Evolutionary conservation across 441 rosid species (phyloP).

Genomic region (Gossypium davidsonii): DNA sequence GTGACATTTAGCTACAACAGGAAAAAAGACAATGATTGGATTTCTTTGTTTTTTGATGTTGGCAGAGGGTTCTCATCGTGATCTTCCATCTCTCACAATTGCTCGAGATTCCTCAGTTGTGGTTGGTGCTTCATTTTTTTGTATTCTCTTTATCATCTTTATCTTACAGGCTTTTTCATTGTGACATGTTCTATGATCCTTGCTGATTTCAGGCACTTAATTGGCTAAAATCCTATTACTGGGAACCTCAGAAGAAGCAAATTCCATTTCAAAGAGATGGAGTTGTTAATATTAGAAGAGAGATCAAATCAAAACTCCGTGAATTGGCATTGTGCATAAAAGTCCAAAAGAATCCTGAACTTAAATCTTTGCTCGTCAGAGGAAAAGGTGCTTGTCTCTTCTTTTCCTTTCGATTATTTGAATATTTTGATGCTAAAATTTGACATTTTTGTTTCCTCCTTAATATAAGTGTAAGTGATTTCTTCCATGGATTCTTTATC

Average conservation of each 20-base stretch:
- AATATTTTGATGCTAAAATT: background rate
- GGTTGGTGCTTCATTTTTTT: conserved; percentile 32
- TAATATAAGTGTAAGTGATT: background rate
- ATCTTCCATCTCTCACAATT: conserved; percentile 66
- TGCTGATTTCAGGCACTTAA: conserved; percentile 62
- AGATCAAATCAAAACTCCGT: conserved; percentile 52
- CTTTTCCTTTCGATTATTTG: background rate
- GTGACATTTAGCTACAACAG: background rate
- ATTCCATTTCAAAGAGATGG: conserved; percentile 53
- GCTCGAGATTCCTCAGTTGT: conserved; percentile 69
- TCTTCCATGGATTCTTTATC: background rate
- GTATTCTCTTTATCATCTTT: background rate
- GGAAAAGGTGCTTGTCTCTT: conserved; percentile 38
- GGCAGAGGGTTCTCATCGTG: conserved; percentile 88
- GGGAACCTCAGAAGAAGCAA: conserved; percentile 69
- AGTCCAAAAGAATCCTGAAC: conserved; percentile 31
- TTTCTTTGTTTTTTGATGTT: conserved; percentile 17
- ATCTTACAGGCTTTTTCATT: background rate
- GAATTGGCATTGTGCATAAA: conserved; percentile 52
- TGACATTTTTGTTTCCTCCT: background rate
- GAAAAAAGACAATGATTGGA: background rate
- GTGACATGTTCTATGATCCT: conserved; percentile 7
- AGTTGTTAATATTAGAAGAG: conserved; percentile 42
- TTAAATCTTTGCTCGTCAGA: conserved; percentile 34
- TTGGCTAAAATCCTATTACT: conserved; percentile 78